These are phyloP conservation scores for Capronia epimyces DNA, from an alignment of 2,329 filamentous ascomycete species.

Conservation along the genomic window DNA sequence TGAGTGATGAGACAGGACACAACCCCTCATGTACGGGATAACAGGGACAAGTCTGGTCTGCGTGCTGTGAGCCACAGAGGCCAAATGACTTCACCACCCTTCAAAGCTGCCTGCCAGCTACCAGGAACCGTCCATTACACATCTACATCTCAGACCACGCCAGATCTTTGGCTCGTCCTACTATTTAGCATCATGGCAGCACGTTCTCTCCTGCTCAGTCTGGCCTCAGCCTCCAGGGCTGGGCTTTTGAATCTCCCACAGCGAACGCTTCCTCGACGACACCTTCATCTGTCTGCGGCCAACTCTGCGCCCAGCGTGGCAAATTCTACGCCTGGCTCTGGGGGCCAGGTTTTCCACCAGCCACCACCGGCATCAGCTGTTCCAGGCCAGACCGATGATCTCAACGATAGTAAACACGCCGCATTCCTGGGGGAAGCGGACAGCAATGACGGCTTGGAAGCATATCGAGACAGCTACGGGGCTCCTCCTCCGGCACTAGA, in stretches of 20 bases:
- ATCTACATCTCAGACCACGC: neutral
- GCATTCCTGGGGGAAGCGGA: conserved; percentile 27
- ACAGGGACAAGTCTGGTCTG: too few species aligned
- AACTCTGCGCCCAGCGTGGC: conserved; percentile 6
- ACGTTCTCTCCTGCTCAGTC: conserved; percentile 13
- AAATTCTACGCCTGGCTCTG: conserved; percentile 4
- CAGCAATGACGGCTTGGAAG: conserved; percentile 24
- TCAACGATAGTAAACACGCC: conserved; percentile 12
- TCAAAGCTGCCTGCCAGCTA: too few species aligned
- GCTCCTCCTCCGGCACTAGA: conserved; percentile 16
- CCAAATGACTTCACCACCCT: too few species aligned
- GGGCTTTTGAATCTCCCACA: neutral
- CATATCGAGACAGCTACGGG: conserved; percentile 12
- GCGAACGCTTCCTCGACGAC: neutral
- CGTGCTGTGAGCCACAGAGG: too few species aligned
- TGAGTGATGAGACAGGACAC: too few species aligned
- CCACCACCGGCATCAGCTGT: conserved; percentile 6
- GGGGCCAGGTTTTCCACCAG: conserved; percentile 6
- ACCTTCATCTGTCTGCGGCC: conserved; percentile 10
- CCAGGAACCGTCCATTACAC: too few species aligned
- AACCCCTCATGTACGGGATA: too few species aligned
- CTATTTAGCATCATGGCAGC: conserved; percentile 17
- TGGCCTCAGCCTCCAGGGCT: conserved; percentile 6
- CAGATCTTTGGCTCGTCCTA: neutral
- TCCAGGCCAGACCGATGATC: conserved; percentile 6